Base-by-base conservation (phyloP, 2,329 filamentous ascomycete species). In the Helotiales sp. region DNA sequence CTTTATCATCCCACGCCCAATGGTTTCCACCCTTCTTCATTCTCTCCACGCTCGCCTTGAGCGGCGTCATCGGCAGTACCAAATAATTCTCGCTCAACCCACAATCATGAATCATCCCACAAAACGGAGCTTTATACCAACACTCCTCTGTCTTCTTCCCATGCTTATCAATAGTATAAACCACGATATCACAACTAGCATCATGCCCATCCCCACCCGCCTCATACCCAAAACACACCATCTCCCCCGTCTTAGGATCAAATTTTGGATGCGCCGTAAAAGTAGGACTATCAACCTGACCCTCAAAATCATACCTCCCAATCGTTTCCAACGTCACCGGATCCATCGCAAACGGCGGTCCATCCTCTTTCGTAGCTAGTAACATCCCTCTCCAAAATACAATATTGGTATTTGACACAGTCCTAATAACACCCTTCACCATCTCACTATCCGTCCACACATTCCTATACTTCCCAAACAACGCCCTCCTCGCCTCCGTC, bases 401-500 rank as follows among this genome's bases (percentile, higher is more conserved):
- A n/a, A 86, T 72, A 56, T 86, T 86, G 1, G 83, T 86, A 61
- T 86, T 86, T 2, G 79, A 76, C 0, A 81, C 81, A 0, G 81
- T 84, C 22, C 81, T 72, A 38, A 85, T 80, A 5, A 83, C 77
- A 1, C 80, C 79, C 50, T 77, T 77, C 5, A 84, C 81, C 59
- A 75, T 77, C 67, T 82, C 80, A 51, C 79, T 79, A 65, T 83
- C 80, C 7, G 81, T 84, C 60, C 76, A 83, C 0, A 80, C 79
- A 64, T 86, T 85, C 17, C 82, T 73, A 61, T 85, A 85, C 40
- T 77, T 73, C 0, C 82, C 82, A 52, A 85, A 82, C 13, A 85
- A 66, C 5, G 58, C 55, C 42, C 55, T 59, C 55, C 63, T 55
- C 13, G 48, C 57, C 22, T 60, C 48, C 5, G 59, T 64, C 50